Conservation (phyloP, 441 rosid species). For the Geranium incanum region DNA sequence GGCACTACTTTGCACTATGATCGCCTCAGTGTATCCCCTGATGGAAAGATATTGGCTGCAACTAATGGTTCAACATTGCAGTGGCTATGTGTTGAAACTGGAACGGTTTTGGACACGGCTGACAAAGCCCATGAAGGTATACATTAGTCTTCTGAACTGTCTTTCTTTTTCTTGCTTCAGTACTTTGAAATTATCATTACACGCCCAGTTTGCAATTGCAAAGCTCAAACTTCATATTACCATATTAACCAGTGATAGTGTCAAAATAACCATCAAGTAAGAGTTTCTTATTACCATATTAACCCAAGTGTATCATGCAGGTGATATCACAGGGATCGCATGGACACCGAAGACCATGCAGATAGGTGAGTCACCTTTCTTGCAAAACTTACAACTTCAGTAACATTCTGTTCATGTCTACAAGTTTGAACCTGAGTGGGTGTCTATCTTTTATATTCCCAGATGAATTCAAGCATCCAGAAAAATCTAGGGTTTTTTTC, state of each 20-base stretch:
- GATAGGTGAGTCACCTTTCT: conserved; percentile 41
- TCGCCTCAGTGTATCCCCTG: conserved; percentile 75
- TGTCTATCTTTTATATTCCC: background rate
- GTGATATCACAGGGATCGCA: conserved; percentile 70
- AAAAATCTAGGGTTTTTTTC: background rate
- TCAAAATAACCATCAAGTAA: background rate
- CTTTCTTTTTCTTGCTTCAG: background rate
- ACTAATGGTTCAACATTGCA: conserved; percentile 73
- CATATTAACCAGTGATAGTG: conserved; percentile 12
- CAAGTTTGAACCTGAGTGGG: background rate
- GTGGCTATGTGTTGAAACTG: conserved; percentile 82
- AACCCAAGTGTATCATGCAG: conserved; percentile 33
- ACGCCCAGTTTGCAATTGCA: background rate
- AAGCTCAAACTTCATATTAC: background rate
- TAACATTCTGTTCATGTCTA: background rate
- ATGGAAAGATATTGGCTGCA: conserved; percentile 77
- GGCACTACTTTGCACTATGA: conserved; percentile 70
- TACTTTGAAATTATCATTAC: background rate
- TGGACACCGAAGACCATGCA: conserved; percentile 70
- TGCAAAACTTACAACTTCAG: background rate
- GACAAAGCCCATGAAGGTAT: conserved; percentile 90
- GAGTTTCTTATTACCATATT: conserved; percentile 8
- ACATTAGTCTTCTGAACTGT: background rate
- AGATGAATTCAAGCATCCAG: background rate
- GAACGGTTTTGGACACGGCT: conserved; percentile 71